Conservation (phyloP, 1,284 basidiomycete species). For the Irpex sp. region DNA sequence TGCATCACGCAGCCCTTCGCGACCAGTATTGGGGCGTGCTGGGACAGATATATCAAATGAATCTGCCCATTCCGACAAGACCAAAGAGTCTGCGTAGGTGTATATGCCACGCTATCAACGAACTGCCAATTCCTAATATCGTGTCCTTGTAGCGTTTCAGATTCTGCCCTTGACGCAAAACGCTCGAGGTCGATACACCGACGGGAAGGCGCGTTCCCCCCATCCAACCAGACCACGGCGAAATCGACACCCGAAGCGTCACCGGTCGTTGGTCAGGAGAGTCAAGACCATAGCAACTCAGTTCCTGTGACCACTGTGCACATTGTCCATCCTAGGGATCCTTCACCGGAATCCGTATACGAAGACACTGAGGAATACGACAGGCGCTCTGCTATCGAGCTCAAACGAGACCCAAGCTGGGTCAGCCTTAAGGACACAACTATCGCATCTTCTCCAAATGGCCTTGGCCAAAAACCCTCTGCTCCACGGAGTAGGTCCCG, state of each 20-base stretch:
- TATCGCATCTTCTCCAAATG: conserved; percentile 20
- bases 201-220: conserved; percentile 67
- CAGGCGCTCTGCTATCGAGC: conserved; percentile 16
- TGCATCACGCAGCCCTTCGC: conserved; percentile 24
- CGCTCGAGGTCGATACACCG: conserved; percentile 38
- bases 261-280: conserved; percentile 2
- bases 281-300: background rate
- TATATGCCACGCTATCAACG: background rate
- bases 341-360: background rate
- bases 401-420: conserved; percentile 31
- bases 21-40: background rate
- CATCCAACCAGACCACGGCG: conserved; percentile 34
- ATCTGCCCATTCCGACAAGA: conserved; percentile 1
- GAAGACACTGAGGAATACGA: conserved; percentile 9
- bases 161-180: conserved; percentile 1
- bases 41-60: conserved; percentile 3
- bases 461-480: conserved; percentile 10
- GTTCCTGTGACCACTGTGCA: conserved; percentile 1
- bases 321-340: background rate
- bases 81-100: conserved; percentile 1
- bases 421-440: conserved; percentile 24
- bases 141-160: background rate
- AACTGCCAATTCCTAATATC: background rate
- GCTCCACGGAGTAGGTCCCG: conserved; percentile 11
- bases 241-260: conserved; percentile 14